phyloP scores from a whole-genome alignment of 129 eudicot species.

The Chrysanthemum lavandulifolium region DNA sequence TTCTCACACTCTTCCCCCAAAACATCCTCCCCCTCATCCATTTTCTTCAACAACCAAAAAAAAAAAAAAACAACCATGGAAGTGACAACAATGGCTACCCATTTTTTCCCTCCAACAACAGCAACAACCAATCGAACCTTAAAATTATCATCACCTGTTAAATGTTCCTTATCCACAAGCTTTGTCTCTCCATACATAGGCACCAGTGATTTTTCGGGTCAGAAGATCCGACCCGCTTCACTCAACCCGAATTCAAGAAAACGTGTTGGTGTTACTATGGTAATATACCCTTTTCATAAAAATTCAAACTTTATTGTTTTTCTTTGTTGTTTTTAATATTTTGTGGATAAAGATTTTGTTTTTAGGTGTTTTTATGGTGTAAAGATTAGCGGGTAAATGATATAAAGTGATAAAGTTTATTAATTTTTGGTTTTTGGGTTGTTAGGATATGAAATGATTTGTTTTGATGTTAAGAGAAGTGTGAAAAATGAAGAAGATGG shows the following conservation, averaged over 20 bases:
- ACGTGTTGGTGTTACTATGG: conserved; percentile 79
- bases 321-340: background rate
- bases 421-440: too few relatives aligned
- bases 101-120: conserved; percentile 29
- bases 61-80: too few relatives aligned
- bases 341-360: too few relatives aligned
- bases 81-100: conserved; percentile 50
- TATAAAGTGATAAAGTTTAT: too few relatives aligned
- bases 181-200: conserved; percentile 55
- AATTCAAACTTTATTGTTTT: background rate
- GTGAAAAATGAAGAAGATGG: too few relatives aligned
- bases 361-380: too few relatives aligned
- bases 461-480: too few relatives aligned
- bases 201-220: conserved; percentile 51
- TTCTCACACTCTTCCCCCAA: background rate
- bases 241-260: conserved; percentile 45
- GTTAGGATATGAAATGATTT: too few relatives aligned
- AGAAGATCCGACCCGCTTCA: conserved; percentile 52
- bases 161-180: conserved; percentile 50
- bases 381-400: too few relatives aligned
- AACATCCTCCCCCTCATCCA: background rate
- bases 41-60: too few relatives aligned
- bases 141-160: conserved; percentile 27
- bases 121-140: background rate
- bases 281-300: conserved; percentile 21